These are phyloP conservation scores for Neocallimastix lanati DNA, from an alignment of 192 early-diverging fungal species.

Conservation along the genomic window DNA sequence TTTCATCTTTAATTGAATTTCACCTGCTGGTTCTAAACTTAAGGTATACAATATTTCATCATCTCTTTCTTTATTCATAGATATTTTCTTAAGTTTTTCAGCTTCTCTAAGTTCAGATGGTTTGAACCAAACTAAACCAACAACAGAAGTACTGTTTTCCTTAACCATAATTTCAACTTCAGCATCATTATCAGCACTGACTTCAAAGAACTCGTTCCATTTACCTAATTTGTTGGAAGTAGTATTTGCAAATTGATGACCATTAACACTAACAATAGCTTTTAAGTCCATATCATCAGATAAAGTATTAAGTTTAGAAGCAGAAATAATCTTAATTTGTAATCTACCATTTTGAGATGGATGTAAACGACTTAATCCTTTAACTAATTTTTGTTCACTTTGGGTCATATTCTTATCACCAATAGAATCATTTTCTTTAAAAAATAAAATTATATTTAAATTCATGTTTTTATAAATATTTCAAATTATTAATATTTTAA, in stretches of 20 bases:
- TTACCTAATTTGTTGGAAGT: background rate
- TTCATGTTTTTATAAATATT: too few relatives aligned
- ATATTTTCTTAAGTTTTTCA: constrained; percentile 5
- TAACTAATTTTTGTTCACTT: background rate
- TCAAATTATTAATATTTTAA: too few relatives aligned
- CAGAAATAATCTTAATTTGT: background rate
- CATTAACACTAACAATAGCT: background rate
- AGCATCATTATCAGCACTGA: constrained; percentile 73
- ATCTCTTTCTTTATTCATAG: background rate
- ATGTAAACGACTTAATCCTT: background rate
- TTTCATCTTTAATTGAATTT: background rate
- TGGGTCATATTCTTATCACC: too few relatives aligned
- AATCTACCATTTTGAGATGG: background rate
- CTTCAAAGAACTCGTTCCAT: constrained; percentile 39
- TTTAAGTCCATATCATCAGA: background rate
- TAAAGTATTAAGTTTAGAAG: background rate
- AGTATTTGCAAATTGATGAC: background rate
- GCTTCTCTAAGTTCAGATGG: constrained; percentile 78
- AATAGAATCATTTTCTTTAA: too few relatives aligned
- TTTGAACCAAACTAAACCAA: constrained; percentile 84
- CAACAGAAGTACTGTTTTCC: constrained; percentile 53
- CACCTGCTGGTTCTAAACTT: background rate
- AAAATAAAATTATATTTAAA: background rate
- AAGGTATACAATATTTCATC: background rate
- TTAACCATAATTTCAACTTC: constrained; percentile 84